phyloP scores from a whole-genome alignment of 176 grass and related monocot genomes.

The Avena sativa region DNA sequence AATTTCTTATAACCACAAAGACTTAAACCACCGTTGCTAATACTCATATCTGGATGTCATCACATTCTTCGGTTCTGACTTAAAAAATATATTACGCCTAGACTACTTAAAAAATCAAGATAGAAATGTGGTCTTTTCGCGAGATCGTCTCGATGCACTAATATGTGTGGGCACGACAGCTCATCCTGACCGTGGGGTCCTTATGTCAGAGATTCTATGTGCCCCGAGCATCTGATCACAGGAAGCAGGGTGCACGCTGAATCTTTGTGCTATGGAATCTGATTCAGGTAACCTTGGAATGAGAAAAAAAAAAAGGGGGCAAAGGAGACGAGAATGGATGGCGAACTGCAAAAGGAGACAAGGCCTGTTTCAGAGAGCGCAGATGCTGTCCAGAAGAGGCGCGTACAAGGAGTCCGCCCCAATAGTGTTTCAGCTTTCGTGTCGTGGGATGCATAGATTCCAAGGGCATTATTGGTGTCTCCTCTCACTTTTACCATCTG shows the following conservation, averaged over 20 bases:
- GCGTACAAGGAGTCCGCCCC: conserved; percentile 15
- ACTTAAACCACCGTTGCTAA: too few species aligned
- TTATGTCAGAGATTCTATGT: background rate
- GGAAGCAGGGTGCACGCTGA: background rate
- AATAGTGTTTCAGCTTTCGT: conserved; percentile 1
- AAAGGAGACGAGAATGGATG: background rate
- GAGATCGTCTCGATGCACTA: background rate
- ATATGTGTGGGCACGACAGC: background rate
- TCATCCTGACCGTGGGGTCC: background rate
- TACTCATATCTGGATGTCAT: too few species aligned
- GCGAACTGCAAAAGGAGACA: conserved; percentile 1
- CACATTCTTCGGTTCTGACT: too few species aligned
- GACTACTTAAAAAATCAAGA: background rate
- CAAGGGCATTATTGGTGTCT: background rate
- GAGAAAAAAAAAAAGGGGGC: too few species aligned
- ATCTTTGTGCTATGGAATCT: conserved; percentile 8
- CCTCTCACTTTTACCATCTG: background rate
- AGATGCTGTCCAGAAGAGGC: conserved; percentile 27
- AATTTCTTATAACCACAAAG: too few species aligned
- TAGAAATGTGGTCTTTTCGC: background rate
- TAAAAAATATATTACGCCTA: too few species aligned
- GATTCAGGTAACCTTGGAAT: conserved; percentile 14
- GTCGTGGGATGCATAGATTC: conserved; percentile 2
- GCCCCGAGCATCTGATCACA: background rate
- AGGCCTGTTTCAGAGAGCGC: background rate